These are phyloP conservation scores for Candida broadrunensis DNA, from an alignment of 805 yeast genomes.

Conservation along the genomic window DNA sequence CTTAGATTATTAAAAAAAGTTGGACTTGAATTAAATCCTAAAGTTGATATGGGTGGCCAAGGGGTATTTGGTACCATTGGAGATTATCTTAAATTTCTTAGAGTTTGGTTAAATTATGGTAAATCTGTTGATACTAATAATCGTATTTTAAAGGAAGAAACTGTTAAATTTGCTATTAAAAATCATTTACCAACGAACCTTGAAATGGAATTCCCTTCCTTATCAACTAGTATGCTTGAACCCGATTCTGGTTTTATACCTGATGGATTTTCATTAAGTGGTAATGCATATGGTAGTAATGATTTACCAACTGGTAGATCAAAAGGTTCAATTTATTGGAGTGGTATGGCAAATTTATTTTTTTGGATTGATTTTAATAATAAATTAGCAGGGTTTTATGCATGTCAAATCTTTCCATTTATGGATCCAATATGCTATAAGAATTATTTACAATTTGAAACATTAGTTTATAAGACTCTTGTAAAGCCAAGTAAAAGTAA, in stretches of 20 bases:
- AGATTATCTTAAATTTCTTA: conserved; percentile 36
- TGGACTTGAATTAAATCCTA: conserved; percentile 18
- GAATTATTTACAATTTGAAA: conserved; percentile 21
- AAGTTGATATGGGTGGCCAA: conserved; percentile 43
- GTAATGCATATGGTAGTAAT: conserved; percentile 25
- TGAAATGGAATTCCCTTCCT: conserved; percentile 15
- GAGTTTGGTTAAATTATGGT: conserved; percentile 40
- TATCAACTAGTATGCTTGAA: conserved; percentile 12
- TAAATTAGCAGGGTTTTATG: conserved; percentile 38
- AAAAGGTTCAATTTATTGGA: conserved; percentile 33
- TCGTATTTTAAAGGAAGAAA: conserved; percentile 21
- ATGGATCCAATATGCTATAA: conserved; percentile 21
- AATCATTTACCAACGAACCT: conserved; percentile 29
- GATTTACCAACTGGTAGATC: conserved; percentile 33
- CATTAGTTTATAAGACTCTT: conserved; percentile 17
- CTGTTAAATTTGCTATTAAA: conserved; percentile 28
- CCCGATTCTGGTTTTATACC: conserved; percentile 10
- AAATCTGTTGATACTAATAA: conserved; percentile 34
- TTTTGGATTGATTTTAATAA: conserved; percentile 40
- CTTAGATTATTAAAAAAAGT: conserved; percentile 9
- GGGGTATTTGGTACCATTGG: conserved; percentile 36
- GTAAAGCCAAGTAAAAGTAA: too few species aligned
- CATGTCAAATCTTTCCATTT: conserved; percentile 34
- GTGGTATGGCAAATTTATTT: conserved; percentile 37
- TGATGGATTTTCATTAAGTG: conserved; percentile 35